Evolutionary conservation across 768 basidiomycete genomes (phyloP).

Genomic region (Dioszegia crocea): DNA sequence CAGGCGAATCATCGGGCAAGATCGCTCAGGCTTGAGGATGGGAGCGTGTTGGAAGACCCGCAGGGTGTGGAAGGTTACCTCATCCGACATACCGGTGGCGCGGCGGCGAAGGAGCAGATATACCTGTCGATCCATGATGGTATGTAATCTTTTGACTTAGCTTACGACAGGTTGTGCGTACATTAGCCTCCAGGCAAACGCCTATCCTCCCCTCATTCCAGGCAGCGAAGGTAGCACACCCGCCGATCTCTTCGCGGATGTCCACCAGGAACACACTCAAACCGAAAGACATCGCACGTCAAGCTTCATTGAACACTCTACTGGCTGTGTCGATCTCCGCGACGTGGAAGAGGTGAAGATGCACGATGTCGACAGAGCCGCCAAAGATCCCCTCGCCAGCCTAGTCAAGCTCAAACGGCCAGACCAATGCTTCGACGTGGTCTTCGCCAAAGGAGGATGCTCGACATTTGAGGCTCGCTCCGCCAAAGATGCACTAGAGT

Average conservation of each 20-base stretch:
- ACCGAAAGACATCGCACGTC: slow-evolving; percentile 42
- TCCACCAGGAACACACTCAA: slow-evolving; percentile 33
- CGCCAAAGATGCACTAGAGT: slow-evolving; percentile 70
- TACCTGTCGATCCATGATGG: slow-evolving; percentile 40
- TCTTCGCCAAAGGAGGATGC: slow-evolving; percentile 56
- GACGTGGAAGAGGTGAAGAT: slow-evolving; percentile 63
- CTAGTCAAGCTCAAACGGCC: neutral
- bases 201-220: slow-evolving; percentile 33
- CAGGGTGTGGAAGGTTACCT: slow-evolving; percentile 82
- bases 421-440: slow-evolving; percentile 7
- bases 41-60: slow-evolving; percentile 64
- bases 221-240: slow-evolving; percentile 23
- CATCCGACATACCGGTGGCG: slow-evolving; percentile 17
- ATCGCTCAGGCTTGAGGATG: slow-evolving; percentile 53
- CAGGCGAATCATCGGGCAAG: slow-evolving; percentile 65
- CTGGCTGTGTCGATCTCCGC: slow-evolving; percentile 68
- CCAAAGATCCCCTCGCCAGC: no score
- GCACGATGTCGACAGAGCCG: slow-evolving; percentile 3
- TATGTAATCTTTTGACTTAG: slow-evolving; percentile 13
- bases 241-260: slow-evolving; percentile 20
- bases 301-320: slow-evolving; percentile 43
- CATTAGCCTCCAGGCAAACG: slow-evolving; percentile 23
- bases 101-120: slow-evolving; percentile 22
- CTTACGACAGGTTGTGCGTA: slow-evolving; percentile 37
- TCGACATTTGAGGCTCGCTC: slow-evolving; percentile 75